A percentile compares a stretch with the other conserved stretches of the same genome.
These are phyloP conservation scores for Paramecium primaurelia DNA, from an alignment of 73 alveolate genomes.

Conservation along the genomic window DNA sequence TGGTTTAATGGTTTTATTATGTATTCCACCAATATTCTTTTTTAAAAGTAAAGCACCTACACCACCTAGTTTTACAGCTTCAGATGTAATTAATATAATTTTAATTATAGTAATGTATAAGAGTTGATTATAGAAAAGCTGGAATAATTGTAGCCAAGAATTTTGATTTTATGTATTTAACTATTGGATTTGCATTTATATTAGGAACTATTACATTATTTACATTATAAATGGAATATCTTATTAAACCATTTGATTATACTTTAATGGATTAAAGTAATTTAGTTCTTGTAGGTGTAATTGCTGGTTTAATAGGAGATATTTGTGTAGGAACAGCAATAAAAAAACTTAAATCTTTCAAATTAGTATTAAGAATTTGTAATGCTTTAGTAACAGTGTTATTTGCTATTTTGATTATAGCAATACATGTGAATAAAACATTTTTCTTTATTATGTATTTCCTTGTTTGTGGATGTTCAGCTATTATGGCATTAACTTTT, in stretches of 20 bases:
- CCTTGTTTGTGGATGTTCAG: constrained; percentile 15
- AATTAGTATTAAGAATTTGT: constrained; percentile 24
- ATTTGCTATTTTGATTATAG: neutral
- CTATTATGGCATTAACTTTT: constrained; percentile 43
- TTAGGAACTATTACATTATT: constrained; percentile 48
- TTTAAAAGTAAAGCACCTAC: neutral
- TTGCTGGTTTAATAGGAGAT: constrained; percentile 46
- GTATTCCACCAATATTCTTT: constrained; percentile 18
- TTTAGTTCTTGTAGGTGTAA: neutral
- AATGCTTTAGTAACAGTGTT: neutral
- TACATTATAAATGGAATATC: constrained; percentile 32
- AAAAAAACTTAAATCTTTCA: neutral
- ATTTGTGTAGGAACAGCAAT: constrained; percentile 45
- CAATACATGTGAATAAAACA: neutral
- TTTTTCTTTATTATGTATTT: constrained; percentile 28
- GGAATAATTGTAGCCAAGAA: neutral
- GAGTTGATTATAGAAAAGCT: constrained; percentile 24
- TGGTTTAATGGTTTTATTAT: neutral
- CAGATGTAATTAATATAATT: neutral
- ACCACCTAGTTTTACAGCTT: constrained; percentile 43
- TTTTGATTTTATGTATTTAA: neutral
- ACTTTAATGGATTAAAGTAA: constrained; percentile 9
- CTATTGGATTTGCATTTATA: constrained; percentile 19
- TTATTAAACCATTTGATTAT: neutral
- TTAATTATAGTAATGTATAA: neutral